Evolutionary conservation across 768 basidiomycete species (phyloP), one percentile per base, ranked within the genome.

Genomic region (Suillus weaverae): DNA sequence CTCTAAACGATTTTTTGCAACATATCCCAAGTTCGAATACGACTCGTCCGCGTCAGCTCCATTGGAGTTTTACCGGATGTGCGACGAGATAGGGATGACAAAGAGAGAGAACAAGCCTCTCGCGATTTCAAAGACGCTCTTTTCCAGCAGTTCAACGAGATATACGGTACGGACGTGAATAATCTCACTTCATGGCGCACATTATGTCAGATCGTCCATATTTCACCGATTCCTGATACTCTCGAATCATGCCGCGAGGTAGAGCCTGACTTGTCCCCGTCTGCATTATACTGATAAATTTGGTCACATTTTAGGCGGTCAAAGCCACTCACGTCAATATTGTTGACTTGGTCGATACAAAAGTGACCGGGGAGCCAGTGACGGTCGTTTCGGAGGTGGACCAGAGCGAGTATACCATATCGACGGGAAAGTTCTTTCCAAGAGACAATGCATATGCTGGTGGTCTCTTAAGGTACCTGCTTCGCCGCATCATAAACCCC

Each of bases 241-340:
- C 10, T 75, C 0, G 50, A 67, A 3, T 63, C n/a, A 7, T 75
- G 72, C 65, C 67, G 65, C 30, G 57, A 64, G 26, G 74, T 69
- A 54, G 18, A 66, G 7, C 26, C 5, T 38, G 2, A 39, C 61
- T 32, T 5, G 43, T 48, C 9, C 3, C 22, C 18, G 3, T 18
- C 56, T 39, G 56, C 10, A 18, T 18, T 41, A 43, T 20, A 26
- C 22, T 65, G 39, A 35, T 43, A 43, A 46, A 32, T 6, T 1
- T 13, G 26, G 18, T 11, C 18, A n/a, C 16, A 26, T 20, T 54
- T 20, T 7, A 77, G 77, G 44, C 61, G 10, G 64, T 76, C 2
- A 66, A 67, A 63, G 68, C 67, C 10, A 69, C 69, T 1, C 70
- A 74, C 14, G 71, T 80, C 53, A 77, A 80, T 50, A 68, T 78